Evolutionary conservation across 306 rosid genomes (phyloP).

Genomic region (Vigna mungo): DNA sequence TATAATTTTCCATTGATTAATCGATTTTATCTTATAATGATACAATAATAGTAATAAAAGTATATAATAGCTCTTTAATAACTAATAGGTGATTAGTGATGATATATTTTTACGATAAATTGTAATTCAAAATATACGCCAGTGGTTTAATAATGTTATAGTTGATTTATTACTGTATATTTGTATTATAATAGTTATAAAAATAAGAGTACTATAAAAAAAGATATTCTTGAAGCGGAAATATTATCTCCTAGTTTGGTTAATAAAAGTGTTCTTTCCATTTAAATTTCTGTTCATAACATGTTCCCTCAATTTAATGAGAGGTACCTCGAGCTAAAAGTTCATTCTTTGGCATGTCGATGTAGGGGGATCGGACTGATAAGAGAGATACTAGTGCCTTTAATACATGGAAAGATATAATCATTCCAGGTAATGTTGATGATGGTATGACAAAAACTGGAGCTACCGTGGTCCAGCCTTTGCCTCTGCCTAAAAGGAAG

Average conservation of each 20-base stretch:
- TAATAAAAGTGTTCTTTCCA: neutral
- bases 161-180: too few species aligned
- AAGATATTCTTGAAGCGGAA: neutral
- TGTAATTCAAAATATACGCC: too few species aligned
- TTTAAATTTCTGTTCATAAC: neutral
- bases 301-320: neutral
- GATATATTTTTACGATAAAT: too few species aligned
- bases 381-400: conserved; percentile 89
- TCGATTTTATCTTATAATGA: too few species aligned
- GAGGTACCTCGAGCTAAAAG: conserved; percentile 17
- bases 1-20: too few species aligned
- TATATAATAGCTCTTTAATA: too few species aligned
- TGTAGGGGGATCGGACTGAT: conserved; percentile 96
- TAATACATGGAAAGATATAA: conserved; percentile 97
- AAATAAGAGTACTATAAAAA: too few species aligned
- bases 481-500: conserved; percentile 85
- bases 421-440: conserved; percentile 95
- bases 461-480: conserved; percentile 62
- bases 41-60: too few species aligned
- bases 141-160: too few species aligned
- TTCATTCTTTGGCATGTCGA: conserved; percentile 44
- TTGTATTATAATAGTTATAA: too few species aligned
- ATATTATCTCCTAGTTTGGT: too few species aligned
- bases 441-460: conserved; percentile 72
- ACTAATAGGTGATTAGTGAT: neutral